A percentile compares a stretch with the other conserved stretches of the same genome.
Evolutionary conservation across 768 basidiomycete genomes (phyloP).

Genomic region (Russula abietina): DNA sequence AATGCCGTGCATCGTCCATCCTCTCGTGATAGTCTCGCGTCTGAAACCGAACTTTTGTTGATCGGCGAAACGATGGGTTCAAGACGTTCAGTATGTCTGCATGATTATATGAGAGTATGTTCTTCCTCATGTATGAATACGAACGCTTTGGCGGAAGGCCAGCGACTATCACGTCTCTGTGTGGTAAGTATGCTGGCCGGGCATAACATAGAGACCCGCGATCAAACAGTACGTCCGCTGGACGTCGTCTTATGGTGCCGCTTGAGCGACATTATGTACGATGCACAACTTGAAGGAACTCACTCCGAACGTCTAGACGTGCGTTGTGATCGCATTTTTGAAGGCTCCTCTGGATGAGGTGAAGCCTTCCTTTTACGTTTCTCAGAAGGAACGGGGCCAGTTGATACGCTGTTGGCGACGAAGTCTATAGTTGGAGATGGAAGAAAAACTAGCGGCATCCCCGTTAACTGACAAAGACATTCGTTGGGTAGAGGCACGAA

Average conservation of each 20-base stretch:
- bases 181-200: conserved; percentile 47
- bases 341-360: conserved; percentile 5
- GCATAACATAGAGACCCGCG: conserved; percentile 65
- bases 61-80: conserved; percentile 39
- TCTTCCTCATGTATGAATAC: conserved; percentile 24
- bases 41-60: conserved; percentile 28
- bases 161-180: conserved; percentile 45
- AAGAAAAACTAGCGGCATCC: conserved; percentile 53
- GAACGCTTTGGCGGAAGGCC: conserved; percentile 67
- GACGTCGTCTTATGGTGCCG: conserved; percentile 34
- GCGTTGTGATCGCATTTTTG: conserved; percentile 6
- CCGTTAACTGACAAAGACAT: conserved; percentile 79
- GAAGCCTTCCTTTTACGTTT: conserved; percentile 16
- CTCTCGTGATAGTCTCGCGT: conserved; percentile 42
- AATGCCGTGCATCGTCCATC: conserved; percentile 48
- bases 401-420: neutral
- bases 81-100: conserved; percentile 65
- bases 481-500: conserved; percentile 77
- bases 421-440: conserved; percentile 27
- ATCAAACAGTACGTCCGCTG: conserved; percentile 47
- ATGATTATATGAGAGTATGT: neutral
- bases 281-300: neutral
- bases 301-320: neutral
- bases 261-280: neutral
- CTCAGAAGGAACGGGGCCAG: neutral